These are phyloP conservation scores for Parathielavia hyrcaniae DNA, from an alignment of 495 filamentous ascomycete species.

Conservation along the genomic window DNA sequence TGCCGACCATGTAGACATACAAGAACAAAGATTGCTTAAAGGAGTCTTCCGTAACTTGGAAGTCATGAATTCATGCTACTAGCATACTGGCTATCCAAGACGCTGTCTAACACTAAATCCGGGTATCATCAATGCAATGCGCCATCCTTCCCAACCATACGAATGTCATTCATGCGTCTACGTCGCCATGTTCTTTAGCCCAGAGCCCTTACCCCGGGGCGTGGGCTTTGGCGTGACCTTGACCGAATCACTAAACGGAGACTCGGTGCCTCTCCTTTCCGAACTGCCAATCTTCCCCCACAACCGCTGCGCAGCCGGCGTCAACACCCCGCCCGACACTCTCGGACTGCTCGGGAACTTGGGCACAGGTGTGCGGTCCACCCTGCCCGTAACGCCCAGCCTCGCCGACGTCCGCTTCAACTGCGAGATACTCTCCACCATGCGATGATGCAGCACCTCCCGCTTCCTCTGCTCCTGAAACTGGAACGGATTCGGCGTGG, in stretches of 20 bases:
- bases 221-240: conserved; percentile 33
- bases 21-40: not conserved
- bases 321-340: conserved; percentile 50
- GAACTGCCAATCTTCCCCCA: conserved; percentile 59
- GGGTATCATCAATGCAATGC: conserved; percentile 19
- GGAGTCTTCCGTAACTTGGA: not conserved
- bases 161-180: not conserved
- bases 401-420: conserved; percentile 53
- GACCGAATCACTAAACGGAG: conserved; percentile 40
- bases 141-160: not conserved
- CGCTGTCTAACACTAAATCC: not conserved
- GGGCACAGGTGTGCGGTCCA: conserved; percentile 57
- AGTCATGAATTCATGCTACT: not conserved
- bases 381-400: conserved; percentile 48
- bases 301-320: conserved; percentile 76
- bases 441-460: conserved; percentile 78
- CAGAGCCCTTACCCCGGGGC: conserved; percentile 22
- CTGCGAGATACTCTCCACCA: conserved; percentile 80
- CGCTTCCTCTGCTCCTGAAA: conserved; percentile 68
- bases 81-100: not conserved
- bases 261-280: conserved; percentile 44
- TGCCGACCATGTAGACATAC: too few relatives aligned
- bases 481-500: conserved; percentile 73
- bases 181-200: conserved; percentile 24
- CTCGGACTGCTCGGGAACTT: conserved; percentile 71